Evolutionary conservation across 23 red algal genomes (phyloP), one percentile per base, ranked within the genome.

Genomic region (Gracilaria caudata): DNA sequence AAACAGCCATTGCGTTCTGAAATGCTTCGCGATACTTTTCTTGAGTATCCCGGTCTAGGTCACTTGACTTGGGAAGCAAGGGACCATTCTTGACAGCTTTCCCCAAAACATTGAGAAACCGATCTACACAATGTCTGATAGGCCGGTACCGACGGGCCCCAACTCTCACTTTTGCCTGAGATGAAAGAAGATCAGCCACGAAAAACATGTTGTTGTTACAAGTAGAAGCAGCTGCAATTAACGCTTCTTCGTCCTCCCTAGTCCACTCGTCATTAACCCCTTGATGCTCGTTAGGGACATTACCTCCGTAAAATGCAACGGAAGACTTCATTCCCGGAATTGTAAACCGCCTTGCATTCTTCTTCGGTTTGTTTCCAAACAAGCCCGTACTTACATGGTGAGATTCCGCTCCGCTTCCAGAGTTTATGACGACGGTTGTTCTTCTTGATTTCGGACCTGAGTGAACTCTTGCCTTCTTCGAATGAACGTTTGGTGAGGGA

Each of bases 191-290:
- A 64, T 84, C 89, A n/a, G 89, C 64, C 16, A 86, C 68, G 30
- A 92, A 65, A 55, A 51, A 45, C 89, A 84, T 84, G 46, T 92
- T 92, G n/a, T 66, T 77, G 46, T 83, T 83, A 19, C 61, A 66
- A 6, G 53, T 43, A 1, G 51, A 63, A 20, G 66, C 79, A 29
- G 60, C 53, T 44, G 33, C 46, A 17, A 84, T 64, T 24, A 92
- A 63, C 24, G 72, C 41, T 40, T 60, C 44, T 14, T 92, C 89
- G 23, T 92, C 89, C 26, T 77, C 89, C 30, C 59, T 77, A 4
- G 79, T 92, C 89, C 89, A 92, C n/a, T 74, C 73, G 39, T 80
- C 77, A 26, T 90, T 80, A 43, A 81, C 47, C 2, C 74, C 57
- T n/a, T 64, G 80, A 64, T 44, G 39, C 20, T 73, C 87, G 16